Base-by-base conservation (phyloP, 2,329 filamentous ascomycete genomes). In the Pochonia chlamydosporia region DNA sequence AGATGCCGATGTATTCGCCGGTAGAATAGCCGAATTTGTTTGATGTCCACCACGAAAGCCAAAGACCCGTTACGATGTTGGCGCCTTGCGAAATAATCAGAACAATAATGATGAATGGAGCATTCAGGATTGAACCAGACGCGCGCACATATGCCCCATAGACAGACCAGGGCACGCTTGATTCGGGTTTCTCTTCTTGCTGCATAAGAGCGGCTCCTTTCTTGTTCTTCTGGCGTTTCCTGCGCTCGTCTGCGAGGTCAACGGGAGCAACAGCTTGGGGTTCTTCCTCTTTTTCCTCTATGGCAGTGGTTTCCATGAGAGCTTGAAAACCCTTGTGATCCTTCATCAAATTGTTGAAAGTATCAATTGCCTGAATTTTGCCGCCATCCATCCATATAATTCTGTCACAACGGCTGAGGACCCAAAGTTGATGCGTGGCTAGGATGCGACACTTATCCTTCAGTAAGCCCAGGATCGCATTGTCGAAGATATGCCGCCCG, bases 361-460 rank as follows among this genome's bases (percentile, higher is more conserved):
- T 96, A 55, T 93, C 91, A 33, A 96, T 74, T 4, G 90, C 89
- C 63, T 87, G 81, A 46, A 97, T 87, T 46, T 76, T 81, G 39
- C 93, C 93, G 14, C 84, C 82, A 47, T 96, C 87, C 81, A 99
- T 91, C 82, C 90, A 91, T 42, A 97, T 82, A 54, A 97, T 92
- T 28, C 92, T 79, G 62, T 97, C 92, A 58, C 90, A 96, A 28
- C 90, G 84, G 61, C 79, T 90, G 5, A 97, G 78, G 5, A 97
- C 91, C 73, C 95, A 93, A 13, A 97, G 79, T 64, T 97, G 92
- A 65, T 99, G 93, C 0, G 93, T 99, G 1, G 92, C 93, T 26
- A 99, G 74, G 28, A 97, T 85, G 18, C 93, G 80, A 60, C 89
- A 93, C 66, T 96, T 96, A 67, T 92, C 79, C 58, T 87, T 88